Conservation (phyloP, 129 eudicot species). For the Arctium minus region DNA sequence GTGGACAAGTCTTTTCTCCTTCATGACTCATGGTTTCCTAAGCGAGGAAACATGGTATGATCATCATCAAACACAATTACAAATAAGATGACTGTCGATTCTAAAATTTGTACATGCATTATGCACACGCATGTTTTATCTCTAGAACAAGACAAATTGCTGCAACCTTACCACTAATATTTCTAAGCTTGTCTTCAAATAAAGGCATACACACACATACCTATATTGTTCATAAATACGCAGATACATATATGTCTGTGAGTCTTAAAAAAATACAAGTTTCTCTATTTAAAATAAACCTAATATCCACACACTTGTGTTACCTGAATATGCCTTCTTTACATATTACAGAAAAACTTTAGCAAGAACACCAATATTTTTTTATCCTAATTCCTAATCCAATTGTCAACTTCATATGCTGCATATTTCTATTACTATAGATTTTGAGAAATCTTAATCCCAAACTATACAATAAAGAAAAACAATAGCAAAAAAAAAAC, state of each 20-base stretch:
- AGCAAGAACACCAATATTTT: neutral
- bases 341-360: neutral
- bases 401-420: neutral
- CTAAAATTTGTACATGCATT: neutral
- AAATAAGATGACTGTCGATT: neutral
- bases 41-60: neutral
- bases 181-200: neutral
- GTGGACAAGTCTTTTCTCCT: constrained; percentile 82
- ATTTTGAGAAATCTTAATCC: neutral
- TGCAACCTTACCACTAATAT: neutral
- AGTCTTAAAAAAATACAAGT: neutral
- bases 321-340: neutral
- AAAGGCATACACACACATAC: neutral
- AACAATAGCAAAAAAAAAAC: neutral
- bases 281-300: constrained; percentile 12
- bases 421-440: neutral
- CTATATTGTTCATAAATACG: neutral
- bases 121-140: neutral
- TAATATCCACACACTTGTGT: neutral
- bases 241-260: neutral
- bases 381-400: neutral
- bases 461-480: neutral
- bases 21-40: constrained; percentile 69
- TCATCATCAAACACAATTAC: neutral
- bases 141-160: neutral